These are phyloP conservation scores for Ramaria sp. DNA, from an alignment of 768 basidiomycete genomes.

Conservation along the genomic window DNA sequence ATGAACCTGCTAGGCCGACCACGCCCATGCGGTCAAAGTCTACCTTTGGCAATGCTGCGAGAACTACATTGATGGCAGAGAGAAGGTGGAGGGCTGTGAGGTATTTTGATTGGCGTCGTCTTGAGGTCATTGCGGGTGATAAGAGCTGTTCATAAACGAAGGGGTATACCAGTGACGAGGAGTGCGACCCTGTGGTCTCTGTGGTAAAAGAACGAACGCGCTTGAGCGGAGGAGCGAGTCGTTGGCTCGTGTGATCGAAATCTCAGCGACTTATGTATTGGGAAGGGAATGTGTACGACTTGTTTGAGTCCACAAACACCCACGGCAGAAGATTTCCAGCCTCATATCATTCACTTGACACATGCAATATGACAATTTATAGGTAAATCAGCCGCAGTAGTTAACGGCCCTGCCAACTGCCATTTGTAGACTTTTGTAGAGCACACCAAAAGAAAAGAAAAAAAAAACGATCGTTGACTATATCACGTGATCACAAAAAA, in stretches of 20 bases:
- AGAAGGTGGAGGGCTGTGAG: background rate
- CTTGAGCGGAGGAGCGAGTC: conserved; percentile 6
- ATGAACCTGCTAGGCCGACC: conserved; percentile 81
- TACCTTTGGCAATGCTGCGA: conserved; percentile 41
- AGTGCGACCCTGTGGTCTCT: conserved; percentile 8
- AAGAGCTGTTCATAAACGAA: background rate
- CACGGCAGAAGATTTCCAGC: background rate
- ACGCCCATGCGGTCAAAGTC: conserved; percentile 82
- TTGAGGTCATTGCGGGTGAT: conserved; percentile 2
- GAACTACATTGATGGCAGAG: background rate
- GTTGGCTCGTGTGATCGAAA: background rate
- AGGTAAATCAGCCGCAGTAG: background rate
- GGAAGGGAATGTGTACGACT: background rate
- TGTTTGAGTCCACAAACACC: conserved; percentile 4
- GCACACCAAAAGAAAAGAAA: no score
- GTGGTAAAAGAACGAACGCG: conserved; percentile 7
- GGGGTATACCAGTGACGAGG: background rate
- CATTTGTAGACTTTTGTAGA: no score
- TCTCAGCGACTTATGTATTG: conserved; percentile 9
- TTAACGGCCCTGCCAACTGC: no score
- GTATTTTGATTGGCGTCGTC: background rate
- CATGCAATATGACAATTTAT: background rate
- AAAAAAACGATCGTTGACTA: no score
- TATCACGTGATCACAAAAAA: background rate
- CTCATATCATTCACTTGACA: background rate